Evolutionary conservation across 169 alveolate species (phyloP).

Genomic region (Plasmodium relictum): DNA sequence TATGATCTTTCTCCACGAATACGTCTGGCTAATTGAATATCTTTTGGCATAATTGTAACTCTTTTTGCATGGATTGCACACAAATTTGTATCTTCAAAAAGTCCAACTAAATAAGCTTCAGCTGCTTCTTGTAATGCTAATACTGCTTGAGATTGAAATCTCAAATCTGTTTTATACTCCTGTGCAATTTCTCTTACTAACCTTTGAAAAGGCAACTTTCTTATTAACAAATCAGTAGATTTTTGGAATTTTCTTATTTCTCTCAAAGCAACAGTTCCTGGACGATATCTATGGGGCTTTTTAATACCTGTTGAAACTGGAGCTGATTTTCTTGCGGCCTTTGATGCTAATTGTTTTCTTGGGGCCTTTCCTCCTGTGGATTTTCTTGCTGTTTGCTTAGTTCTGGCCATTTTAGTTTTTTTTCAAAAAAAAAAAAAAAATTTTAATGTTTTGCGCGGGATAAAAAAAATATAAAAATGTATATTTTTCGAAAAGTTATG

Average conservation of each 20-base stretch:
- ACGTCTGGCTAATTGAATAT: constrained; percentile 98
- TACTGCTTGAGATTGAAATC: constrained; percentile 96
- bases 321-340: constrained; percentile 99
- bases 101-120: constrained; percentile 98
- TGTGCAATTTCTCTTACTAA: constrained; percentile 97
- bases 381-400: constrained; percentile 98
- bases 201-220: constrained; percentile 98
- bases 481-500: background rate
- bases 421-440: constrained; percentile 3
- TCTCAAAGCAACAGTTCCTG: constrained; percentile 98
- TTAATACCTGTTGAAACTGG: constrained; percentile 97
- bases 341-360: constrained; percentile 97
- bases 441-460: background rate
- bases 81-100: constrained; percentile 99
- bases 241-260: constrained; percentile 98
- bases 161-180: constrained; percentile 94
- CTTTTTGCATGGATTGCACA: constrained; percentile 99
- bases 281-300: constrained; percentile 99
- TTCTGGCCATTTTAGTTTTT: constrained; percentile 95
- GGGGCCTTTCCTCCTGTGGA: constrained; percentile 99
- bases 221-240: constrained; percentile 94
- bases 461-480: constrained; percentile 1
- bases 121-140: constrained; percentile 98
- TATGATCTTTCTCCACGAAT: constrained; percentile 98
- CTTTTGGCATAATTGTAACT: constrained; percentile 99